A percentile compares a stretch with the other conserved stretches of the same genome.
phyloP scores from a whole-genome alignment of 371 early-diverging fungal species.

The Dichotomocladium elegans region DNA sequence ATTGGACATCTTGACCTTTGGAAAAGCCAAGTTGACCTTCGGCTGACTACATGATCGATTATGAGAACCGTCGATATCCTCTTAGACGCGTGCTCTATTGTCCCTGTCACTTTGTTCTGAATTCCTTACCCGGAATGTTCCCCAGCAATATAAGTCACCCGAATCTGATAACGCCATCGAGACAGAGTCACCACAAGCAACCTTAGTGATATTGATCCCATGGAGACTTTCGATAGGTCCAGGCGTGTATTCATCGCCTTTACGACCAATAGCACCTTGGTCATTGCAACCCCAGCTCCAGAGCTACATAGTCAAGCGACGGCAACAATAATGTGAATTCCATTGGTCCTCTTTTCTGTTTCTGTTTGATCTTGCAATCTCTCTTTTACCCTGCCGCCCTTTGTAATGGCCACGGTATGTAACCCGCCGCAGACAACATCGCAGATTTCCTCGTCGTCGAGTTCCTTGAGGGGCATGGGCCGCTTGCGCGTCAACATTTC shows the following conservation, averaged over 20 bases:
- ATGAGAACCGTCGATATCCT: not conserved
- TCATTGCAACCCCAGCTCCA: slow-evolving; percentile 99
- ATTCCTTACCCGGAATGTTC: slow-evolving; percentile 68
- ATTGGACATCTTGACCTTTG: slow-evolving; percentile 62
- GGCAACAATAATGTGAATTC: too few relatives aligned
- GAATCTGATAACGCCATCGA: slow-evolving; percentile 85
- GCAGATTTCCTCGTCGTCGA: slow-evolving; percentile 62
- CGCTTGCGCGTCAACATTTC: slow-evolving; percentile 70
- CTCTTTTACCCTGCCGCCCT: slow-evolving; percentile 61
- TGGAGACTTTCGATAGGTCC: slow-evolving; percentile 66
- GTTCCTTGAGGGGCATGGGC: slow-evolving; percentile 68
- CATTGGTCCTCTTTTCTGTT: not conserved
- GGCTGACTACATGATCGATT: slow-evolving; percentile 14
- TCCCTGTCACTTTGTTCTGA: not conserved
- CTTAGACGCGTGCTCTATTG: too few relatives aligned
- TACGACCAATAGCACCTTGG: slow-evolving; percentile 93
- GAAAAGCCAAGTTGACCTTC: slow-evolving; percentile 75
- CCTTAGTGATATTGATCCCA: slow-evolving; percentile 70
- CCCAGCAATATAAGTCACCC: slow-evolving; percentile 93
- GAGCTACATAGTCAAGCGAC: slow-evolving; percentile 34
- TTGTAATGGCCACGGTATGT: slow-evolving; percentile 82
- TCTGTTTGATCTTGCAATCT: not conserved
- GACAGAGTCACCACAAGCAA: slow-evolving; percentile 92
- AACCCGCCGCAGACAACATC: slow-evolving; percentile 87
- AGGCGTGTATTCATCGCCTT: slow-evolving; percentile 76